Conservation (phyloP, 768 basidiomycete genomes). For the Podaxis sp. region DNA sequence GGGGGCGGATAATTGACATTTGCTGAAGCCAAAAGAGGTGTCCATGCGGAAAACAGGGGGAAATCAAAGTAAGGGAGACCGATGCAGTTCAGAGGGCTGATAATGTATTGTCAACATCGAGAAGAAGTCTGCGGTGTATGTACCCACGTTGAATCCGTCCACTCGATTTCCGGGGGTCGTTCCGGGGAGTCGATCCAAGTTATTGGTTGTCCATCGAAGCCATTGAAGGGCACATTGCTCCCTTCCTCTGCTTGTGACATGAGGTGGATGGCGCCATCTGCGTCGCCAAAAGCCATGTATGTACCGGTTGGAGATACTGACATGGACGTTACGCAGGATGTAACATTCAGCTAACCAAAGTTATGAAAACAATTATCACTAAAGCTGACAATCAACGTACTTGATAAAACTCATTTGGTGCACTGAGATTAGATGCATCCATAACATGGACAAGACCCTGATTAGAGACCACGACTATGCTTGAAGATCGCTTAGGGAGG, state of each 20-base stretch:
- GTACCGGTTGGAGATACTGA: conserved; percentile 83
- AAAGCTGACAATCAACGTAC: conserved; percentile 30
- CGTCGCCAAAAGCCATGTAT: conserved; percentile 92
- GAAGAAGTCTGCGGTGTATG: not conserved
- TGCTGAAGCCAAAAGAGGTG: conserved; percentile 36
- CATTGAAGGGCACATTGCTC: conserved; percentile 71
- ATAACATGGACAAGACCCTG: conserved; percentile 84
- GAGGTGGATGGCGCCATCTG: conserved; percentile 79
- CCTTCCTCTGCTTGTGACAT: conserved; percentile 68
- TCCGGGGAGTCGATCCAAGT: conserved; percentile 82
- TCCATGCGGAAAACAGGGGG: conserved; percentile 72
- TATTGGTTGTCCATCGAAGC: conserved; percentile 80
- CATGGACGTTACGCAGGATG: conserved; percentile 73
- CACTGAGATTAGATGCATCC: conserved; percentile 70
- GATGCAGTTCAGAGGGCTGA: conserved; percentile 81
- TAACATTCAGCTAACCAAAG: conserved; percentile 52
- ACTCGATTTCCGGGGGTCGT: conserved; percentile 65
- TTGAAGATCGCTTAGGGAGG: conserved; percentile 72
- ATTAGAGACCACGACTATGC: conserved; percentile 69
- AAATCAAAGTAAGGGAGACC: conserved; percentile 83
- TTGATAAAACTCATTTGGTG: conserved; percentile 75
- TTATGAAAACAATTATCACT: conserved; percentile 3
- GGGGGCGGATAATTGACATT: conserved; percentile 59
- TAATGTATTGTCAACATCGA: not conserved
- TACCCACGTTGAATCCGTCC: conserved; percentile 77